Base-by-base conservation (phyloP, 345 rosid species). In the Citrus australasica region DNA sequence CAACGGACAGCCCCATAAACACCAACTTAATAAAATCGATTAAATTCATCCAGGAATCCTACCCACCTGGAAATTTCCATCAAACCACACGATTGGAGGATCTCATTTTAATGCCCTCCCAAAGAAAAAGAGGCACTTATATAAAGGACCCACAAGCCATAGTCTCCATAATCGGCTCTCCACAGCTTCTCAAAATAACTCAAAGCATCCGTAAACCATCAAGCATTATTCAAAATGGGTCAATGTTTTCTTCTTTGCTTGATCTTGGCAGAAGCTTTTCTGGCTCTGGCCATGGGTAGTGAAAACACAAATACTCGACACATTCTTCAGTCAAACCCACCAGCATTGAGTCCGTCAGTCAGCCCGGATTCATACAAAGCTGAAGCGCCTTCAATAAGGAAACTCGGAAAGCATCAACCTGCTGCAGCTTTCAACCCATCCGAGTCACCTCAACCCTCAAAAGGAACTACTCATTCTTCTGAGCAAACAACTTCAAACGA, bases 61-160 rank as follows among this genome's bases (percentile, higher is more conserved):
- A 27, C 69, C 25, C 62, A 65, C 72, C 14, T 46, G 85, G 89
- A 88, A 88, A 84, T 78, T 88, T 88, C 89, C 88, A 56, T 75
- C 73, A 61, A 24, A 69, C 85, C 88, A 68, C 75, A 84, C 80
- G 78, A 78, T 76, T 75, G 74, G 66, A 67, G 7, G 78, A 75
- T 78, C 83, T 62, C 69, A 30, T 63, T 56, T 32, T 56, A 21
- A 11, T 14, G 21, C 6, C 51, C 51, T 11, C 1, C 48, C 51
- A 11, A 3, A 46, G 1, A 17, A 5, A 16, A 53, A 53, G 21
- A 40, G 17, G 24, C 32, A 10, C 65, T 38, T 35, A 51, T 79
- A 74, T 83, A 82, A 25, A 69, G 30, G 62, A 14, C 28, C 28
- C 40, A 62, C 24, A 19, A 7, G 40, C 5, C 51, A 46, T 46